These are phyloP conservation scores for Chrysoporthe deuterocubensis DNA, from an alignment of 2,329 filamentous ascomycete species.

Conservation along the genomic window DNA sequence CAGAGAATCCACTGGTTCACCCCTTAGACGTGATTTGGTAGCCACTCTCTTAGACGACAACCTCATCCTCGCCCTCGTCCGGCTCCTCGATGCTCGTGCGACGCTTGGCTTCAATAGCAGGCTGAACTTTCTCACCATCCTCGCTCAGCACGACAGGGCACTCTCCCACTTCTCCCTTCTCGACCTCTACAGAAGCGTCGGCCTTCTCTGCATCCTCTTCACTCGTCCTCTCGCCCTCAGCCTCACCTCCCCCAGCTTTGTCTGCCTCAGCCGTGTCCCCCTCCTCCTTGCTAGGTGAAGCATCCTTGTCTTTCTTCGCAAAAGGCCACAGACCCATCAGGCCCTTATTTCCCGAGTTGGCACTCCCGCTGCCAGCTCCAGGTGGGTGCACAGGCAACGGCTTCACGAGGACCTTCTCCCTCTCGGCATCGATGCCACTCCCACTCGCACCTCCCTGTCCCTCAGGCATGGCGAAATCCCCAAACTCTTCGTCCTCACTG, in stretches of 20 bases:
- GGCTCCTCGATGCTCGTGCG: slow-evolving; percentile 64
- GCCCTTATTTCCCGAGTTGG: slow-evolving; percentile 37
- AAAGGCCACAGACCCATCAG: slow-evolving; percentile 65
- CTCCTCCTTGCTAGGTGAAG: slow-evolving; percentile 37
- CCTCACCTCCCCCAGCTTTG: slow-evolving; percentile 37
- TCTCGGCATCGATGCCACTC: slow-evolving; percentile 34
- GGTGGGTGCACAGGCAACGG: slow-evolving; percentile 59
- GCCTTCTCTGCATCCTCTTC: slow-evolving; percentile 33
- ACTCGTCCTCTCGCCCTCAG: slow-evolving; percentile 41
- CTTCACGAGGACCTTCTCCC: slow-evolving; percentile 54
- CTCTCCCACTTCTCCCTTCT: slow-evolving; percentile 33
- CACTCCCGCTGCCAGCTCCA: slow-evolving; percentile 32
- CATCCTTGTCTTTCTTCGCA: slow-evolving; percentile 39
- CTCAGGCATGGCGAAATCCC: slow-evolving; percentile 70
- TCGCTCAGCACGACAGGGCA: slow-evolving; percentile 39
- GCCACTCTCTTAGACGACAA: slow-evolving; percentile 30
- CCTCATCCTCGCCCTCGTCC: slow-evolving; percentile 55
- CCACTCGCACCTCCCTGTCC: slow-evolving; percentile 37
- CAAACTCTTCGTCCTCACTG: slow-evolving; percentile 67
- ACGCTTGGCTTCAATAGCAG: slow-evolving; percentile 56
- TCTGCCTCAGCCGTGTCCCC: slow-evolving; percentile 37
- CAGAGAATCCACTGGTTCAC: not conserved
- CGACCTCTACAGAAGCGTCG: slow-evolving; percentile 33
- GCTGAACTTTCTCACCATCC: slow-evolving; percentile 47
- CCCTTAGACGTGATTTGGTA: too few species aligned